Percentiles rank a stretch among this genome's conserved stretches.
Conservation (phyloP, 176 grass and related monocot genomes). For the Urochloa ruziziensis region DNA sequence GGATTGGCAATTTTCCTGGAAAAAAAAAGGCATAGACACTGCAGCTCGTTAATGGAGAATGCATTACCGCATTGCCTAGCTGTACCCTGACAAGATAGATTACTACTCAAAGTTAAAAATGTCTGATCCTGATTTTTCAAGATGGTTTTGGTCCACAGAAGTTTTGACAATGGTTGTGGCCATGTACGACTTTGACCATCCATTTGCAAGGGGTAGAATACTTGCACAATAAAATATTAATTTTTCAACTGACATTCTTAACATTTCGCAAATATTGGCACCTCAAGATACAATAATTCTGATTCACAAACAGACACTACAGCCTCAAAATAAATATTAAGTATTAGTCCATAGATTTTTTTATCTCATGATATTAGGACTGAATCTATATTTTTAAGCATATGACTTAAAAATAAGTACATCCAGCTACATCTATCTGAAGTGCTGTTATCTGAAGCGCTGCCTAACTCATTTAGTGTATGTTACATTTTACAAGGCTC, state of each 20-base stretch:
- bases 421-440: background rate
- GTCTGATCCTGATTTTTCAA: background rate
- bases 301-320: background rate
- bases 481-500: background rate
- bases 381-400: background rate
- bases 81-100: background rate
- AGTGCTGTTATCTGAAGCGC: background rate
- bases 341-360: background rate
- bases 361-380: background rate
- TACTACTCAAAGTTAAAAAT: background rate
- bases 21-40: background rate
- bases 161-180: slow-evolving; percentile 3
- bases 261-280: background rate
- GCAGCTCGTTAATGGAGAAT: background rate
- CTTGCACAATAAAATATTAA: background rate
- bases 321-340: slow-evolving; percentile 1
- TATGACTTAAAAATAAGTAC: background rate
- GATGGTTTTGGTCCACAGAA: slow-evolving; percentile 4
- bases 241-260: background rate
- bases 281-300: background rate
- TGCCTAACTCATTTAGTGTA: background rate
- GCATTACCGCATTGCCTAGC: background rate
- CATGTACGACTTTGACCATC: background rate
- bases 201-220: background rate
- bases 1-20: background rate